Percentiles rank a stretch among this genome's conserved stretches.
phyloP scores from a whole-genome alignment of 441 rosid species.

The Syzygium syzygioides region DNA sequence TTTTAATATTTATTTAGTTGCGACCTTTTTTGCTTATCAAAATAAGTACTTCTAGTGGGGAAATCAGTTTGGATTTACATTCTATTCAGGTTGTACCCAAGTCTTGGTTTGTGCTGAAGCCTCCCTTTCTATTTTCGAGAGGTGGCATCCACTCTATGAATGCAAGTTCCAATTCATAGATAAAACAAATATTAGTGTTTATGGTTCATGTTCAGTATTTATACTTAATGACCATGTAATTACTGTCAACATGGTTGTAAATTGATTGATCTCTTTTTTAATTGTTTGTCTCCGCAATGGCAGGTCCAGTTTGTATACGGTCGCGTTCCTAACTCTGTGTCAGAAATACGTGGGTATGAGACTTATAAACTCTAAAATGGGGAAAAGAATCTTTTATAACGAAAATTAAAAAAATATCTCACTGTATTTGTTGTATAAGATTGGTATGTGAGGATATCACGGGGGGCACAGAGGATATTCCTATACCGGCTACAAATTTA shows the following conservation, averaged over 20 bases:
- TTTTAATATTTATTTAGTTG: background rate
- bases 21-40: background rate
- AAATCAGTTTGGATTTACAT: background rate
- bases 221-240: background rate
- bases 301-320: constrained; percentile 28
- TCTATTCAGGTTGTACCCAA: background rate
- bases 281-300: background rate
- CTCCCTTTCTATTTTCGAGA: background rate
- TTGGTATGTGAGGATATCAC: constrained; percentile 45
- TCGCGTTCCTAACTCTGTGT: constrained; percentile 14
- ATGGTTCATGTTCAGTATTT: background rate
- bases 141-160: background rate
- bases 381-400: background rate
- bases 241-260: background rate
- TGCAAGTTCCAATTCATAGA: background rate
- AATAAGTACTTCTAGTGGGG: background rate
- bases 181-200: background rate
- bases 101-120: background rate
- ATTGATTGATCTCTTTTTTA: background rate
- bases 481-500: constrained; percentile 39
- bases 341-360: constrained; percentile 40
- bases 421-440: constrained; percentile 20
- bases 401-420: background rate
- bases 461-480: constrained; percentile 32
- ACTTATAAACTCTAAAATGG: background rate